phyloP scores from a whole-genome alignment of 2,329 filamentous ascomycete species.

The Stachybotrys chartarum region DNA sequence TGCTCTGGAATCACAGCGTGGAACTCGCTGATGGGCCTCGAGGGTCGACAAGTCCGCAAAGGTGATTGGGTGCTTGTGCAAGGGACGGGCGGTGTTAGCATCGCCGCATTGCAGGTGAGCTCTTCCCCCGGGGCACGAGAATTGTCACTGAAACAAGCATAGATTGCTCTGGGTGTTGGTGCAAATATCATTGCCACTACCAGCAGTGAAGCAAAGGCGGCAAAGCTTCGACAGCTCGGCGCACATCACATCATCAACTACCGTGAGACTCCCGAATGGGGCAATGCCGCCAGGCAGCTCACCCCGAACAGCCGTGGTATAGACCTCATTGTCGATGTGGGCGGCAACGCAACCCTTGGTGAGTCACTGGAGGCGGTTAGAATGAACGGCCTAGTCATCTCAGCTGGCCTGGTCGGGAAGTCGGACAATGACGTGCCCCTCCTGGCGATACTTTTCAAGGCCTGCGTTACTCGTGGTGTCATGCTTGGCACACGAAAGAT shows the following conservation, averaged over 20 bases:
- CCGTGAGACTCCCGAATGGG: neutral
- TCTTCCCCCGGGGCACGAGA: too few relatives aligned
- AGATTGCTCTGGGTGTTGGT: neutral
- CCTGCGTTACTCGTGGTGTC: neutral
- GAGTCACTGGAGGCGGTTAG: neutral
- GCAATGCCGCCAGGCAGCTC: neutral
- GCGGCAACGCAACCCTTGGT: neutral
- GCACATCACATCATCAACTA: conserved; percentile 2
- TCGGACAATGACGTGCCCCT: neutral
- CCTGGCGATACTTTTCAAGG: neutral
- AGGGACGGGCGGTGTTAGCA: conserved; percentile 1
- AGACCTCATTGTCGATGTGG: neutral
- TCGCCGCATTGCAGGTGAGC: conserved; percentile 1
- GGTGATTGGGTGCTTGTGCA: conserved; percentile 1
- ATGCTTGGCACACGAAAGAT: neutral
- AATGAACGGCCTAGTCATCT: neutral
- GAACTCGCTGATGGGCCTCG: neutral
- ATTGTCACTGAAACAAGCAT: neutral
- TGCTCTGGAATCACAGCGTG: conserved; percentile 1
- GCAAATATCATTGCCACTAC: conserved; percentile 1
- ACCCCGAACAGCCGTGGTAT: neutral
- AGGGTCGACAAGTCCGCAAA: neutral
- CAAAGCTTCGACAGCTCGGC: neutral
- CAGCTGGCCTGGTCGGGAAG: neutral
- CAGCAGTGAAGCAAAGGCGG: neutral